Base-by-base conservation (phyloP, 495 filamentous ascomycete species). In the Penicillium samsonianum region DNA sequence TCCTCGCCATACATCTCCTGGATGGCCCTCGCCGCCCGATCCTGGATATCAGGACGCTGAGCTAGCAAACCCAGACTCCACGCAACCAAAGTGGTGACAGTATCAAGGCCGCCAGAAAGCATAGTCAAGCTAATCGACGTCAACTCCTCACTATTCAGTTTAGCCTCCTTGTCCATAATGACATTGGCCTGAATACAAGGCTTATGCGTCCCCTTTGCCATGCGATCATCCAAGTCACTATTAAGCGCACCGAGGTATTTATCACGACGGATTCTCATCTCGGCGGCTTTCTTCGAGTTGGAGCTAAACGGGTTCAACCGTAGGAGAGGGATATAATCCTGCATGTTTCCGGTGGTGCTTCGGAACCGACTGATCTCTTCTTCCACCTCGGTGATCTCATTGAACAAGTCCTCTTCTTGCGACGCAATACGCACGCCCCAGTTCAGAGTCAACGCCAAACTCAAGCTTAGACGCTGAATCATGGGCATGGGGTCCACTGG, bases 121-220 rank as follows among this genome's bases (percentile, higher is more conserved):
- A 87, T 84, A 3, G 83, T 87, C 62, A 87, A 65, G 61, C 82
- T 84, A 49, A 88, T 86, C 9, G 78, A 77, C 5, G 76, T 82
- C n/a, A 87, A 65, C 56, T 88, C 85, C 38, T 82, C 79, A 2
- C 73, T 71, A 59, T 81, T 81, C 23, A 87, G 69, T 55, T 81
- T 78, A 3, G 81, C 80, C 28, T 87, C 84, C 58, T 82, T 78
- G 62, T 86, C 85, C 38, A 80, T 69, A 47, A 87, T 84, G 14
- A 86, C 79, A 65, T 85, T 87, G 1, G 82, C 84, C 61, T 86
- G 82, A 25, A 88, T 85, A 58, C 85, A 87, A 16, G 85, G 83
- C 61, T 78, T 77, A 54, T 87, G 80, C 2, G 72, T 82, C 0
- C 84, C 84, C 50, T 82, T 83, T 42, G 78, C 74, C 68, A 88